These are phyloP conservation scores for Ochetophila trinervis DNA, from an alignment of 306 rosid species.

Conservation along the genomic window DNA sequence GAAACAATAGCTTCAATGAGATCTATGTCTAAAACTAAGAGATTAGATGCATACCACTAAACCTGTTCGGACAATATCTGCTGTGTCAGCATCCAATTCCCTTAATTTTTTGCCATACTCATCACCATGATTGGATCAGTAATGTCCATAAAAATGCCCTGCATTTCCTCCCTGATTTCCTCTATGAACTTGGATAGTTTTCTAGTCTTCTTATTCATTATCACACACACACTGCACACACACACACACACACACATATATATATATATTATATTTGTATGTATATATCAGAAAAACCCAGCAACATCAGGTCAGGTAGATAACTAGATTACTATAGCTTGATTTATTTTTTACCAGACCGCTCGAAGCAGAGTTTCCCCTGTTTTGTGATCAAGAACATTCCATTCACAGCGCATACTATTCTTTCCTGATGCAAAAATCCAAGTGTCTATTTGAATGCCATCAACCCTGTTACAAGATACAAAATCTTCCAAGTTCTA, in stretches of 20 bases:
- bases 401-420: slow-evolving; percentile 85
- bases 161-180: slow-evolving; percentile 17
- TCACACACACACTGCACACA: slow-evolving; percentile 21
- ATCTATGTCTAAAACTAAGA: neutral
- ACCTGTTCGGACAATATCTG: slow-evolving; percentile 15
- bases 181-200: slow-evolving; percentile 16
- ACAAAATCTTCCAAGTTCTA: neutral
- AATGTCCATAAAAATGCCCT: neutral
- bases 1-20: neutral
- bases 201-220: slow-evolving; percentile 28
- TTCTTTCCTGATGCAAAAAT: slow-evolving; percentile 62
- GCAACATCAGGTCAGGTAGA: neutral
- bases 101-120: neutral
- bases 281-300: neutral
- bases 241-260: too few relatives aligned
- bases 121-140: slow-evolving; percentile 19
- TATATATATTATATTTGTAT: too few relatives aligned
- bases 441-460: slow-evolving; percentile 56
- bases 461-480: slow-evolving; percentile 17
- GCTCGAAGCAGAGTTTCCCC: slow-evolving; percentile 67
- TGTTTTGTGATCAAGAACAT: slow-evolving; percentile 55
- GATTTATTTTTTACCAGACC: slow-evolving; percentile 33
- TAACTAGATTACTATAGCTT: too few relatives aligned
- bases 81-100: slow-evolving; percentile 7
- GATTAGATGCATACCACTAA: neutral